Base-by-base conservation (phyloP, 1,284 basidiomycete species). In the Moesziomyces sp. region DNA sequence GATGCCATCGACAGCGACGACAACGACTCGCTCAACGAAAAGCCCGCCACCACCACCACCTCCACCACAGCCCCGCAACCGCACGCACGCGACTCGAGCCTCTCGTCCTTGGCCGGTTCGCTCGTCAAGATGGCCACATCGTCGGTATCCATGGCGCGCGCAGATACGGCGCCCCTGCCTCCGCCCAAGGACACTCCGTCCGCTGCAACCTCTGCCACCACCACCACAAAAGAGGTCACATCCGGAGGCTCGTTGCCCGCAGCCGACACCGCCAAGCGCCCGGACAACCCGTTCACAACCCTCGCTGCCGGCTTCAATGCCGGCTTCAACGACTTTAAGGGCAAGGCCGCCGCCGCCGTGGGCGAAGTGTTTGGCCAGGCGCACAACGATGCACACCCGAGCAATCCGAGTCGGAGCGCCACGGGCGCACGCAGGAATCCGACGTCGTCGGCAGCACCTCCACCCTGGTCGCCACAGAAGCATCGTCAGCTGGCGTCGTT, bases 341-440 rank as follows among this genome's bases (percentile, higher is more conserved):
- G 58, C 64, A 79, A 79, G 58, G 76, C 78, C 10, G 69, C 76
- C 2, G 78, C 78, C 3, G 76, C 74, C 21, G 76, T 78, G 18
- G 71, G 74, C 30, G 78, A 80, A 8, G 68, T 68, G 3, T 73
- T 76, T 21, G 74, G 68, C 3, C 69, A 69, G 23, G 63, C 53
- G 1, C 61, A 68, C 33, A 65, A 65, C 19, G 23, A 33, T 35
- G 19, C 18, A 23, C 33, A 49, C 14, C n/a, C 52, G 3, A 44
- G 16, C 47, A 46, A 38, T 23, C 8, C 23, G n/a, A 28, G 52
- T 1, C 28, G 47, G 9, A 58, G 54, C 2, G 33, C 54, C 3
- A 40, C 52, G 10, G 30, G 30, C 30, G 48, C 49, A 35, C 54
- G 47, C 16, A 65, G 55, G 44, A 61, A 66, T 35, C 52, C 56